Base-by-base conservation (phyloP, 2,329 filamentous ascomycete species). In the Metarhizium humberi region DNA sequence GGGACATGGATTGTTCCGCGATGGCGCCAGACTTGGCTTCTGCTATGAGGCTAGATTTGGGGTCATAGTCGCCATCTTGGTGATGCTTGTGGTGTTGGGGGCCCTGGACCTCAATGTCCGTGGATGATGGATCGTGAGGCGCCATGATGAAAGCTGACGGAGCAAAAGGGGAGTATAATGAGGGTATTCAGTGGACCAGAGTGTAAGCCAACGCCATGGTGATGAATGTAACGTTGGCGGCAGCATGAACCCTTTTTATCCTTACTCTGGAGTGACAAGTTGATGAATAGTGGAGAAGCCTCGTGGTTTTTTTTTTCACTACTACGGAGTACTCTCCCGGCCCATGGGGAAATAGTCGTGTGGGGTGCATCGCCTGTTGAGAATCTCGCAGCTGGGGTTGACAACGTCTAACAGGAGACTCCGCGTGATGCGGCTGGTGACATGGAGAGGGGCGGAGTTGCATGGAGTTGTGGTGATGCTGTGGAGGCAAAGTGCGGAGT, bases 21-120 rank as follows among this genome's bases (percentile, higher is more conserved):
- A 70, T 66, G 18, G 74, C 66, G 3, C 73, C 74, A 13, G 71
- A 61, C 58, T 70, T 72, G 25, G 74, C 74, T 36, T 75, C 73
- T 16, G 66, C 64, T 6, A 66, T 62, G 46, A 70, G 63, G 18
- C 56, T 52, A 50, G 65, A 62, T n/a, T 67, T 60, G 54, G 67
- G 65, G 8, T 66, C 60, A 53, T 67, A n/a, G 8, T 29, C 18
- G 43, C 20, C 8, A 6, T 42, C 40, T 25, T 25, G 25, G 25
- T 25, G 25, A 25, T 25, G 25, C 25, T 25, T 25, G 25, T 25
- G 43, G 43, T 20, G 18, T 46, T 25, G 43, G 10, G 43, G 43
- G n/a, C 18, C 18, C 14, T 46, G 43, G 3, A 25, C 43, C 11
- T 20, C 29, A 3, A 25, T 29, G 43, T 46, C 43, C 43, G 18